Evolutionary conservation across 1,284 basidiomycete species (phyloP).

Genomic region (Boletus semigastroideus): DNA sequence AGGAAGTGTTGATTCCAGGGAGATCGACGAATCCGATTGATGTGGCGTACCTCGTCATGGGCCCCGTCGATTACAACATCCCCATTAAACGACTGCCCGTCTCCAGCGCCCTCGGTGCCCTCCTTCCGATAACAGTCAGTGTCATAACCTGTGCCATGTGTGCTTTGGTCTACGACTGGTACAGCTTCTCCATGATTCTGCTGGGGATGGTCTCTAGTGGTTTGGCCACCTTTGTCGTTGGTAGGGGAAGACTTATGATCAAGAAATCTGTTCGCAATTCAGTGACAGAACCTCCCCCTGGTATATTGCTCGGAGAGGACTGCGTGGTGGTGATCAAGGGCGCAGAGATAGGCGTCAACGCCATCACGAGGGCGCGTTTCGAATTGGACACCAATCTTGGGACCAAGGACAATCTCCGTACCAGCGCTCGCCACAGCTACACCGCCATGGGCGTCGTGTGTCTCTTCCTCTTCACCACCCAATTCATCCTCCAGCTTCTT

Average conservation of each 20-base stretch:
- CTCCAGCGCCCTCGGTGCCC: background rate
- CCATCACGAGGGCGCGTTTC: conserved; percentile 12
- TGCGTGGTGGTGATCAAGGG: conserved; percentile 21
- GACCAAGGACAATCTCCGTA: conserved; percentile 4
- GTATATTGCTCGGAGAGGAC: conserved; percentile 18
- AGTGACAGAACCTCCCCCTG: conserved; percentile 22
- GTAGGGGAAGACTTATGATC: conserved; percentile 24
- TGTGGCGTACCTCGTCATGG: conserved; percentile 24
- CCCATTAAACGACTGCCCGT: conserved; percentile 7
- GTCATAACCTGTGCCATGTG: background rate
- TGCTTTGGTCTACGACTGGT: background rate
- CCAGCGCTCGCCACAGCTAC: conserved; percentile 9
- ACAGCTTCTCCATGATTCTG: conserved; percentile 4
- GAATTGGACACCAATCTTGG: conserved; percentile 14
- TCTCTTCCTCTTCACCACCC: conserved; percentile 25
- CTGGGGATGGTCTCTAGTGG: conserved; percentile 26
- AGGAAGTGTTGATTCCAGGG: conserved; percentile 16
- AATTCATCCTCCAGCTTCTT: conserved; percentile 32
- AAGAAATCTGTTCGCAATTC: conserved; percentile 13
- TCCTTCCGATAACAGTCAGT: background rate
- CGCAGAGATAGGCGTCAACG: conserved; percentile 11
- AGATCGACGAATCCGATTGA: conserved; percentile 19
- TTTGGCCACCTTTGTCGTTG: conserved; percentile 23
- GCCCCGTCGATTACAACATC: conserved; percentile 13
- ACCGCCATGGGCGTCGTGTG: conserved; percentile 14